phyloP scores from a whole-genome alignment of 495 filamentous ascomycete genomes.

The Penicillium parvum region DNA sequence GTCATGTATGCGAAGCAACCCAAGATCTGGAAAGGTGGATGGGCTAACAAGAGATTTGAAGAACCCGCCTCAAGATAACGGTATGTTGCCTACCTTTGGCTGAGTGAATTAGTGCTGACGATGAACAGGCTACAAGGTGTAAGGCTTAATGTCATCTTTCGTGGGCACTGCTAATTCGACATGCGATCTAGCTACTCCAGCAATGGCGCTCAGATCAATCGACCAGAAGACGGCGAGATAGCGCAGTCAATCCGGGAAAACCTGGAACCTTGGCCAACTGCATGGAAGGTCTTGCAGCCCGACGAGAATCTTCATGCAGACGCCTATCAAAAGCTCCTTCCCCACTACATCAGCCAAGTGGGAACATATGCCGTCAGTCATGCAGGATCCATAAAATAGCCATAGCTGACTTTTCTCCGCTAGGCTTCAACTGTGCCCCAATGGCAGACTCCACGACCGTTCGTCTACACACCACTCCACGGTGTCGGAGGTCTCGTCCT shows the following conservation, averaged over 20 bases:
- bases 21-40: background rate
- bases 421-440: slow-evolving; percentile 36
- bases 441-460: slow-evolving; percentile 31
- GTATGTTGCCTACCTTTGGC: slow-evolving; percentile 18
- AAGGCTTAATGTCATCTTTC: slow-evolving; percentile 17
- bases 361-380: slow-evolving; percentile 34
- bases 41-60: slow-evolving; percentile 18
- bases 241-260: slow-evolving; percentile 56
- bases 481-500: slow-evolving; percentile 57
- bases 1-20: slow-evolving; percentile 47
- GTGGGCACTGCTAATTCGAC: background rate
- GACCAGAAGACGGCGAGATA: slow-evolving; percentile 60
- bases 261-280: slow-evolving; percentile 46
- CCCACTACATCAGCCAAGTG: slow-evolving; percentile 42
- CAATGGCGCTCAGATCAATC: slow-evolving; percentile 68
- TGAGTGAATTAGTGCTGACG: slow-evolving; percentile 9
- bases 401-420: slow-evolving; percentile 8
- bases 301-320: slow-evolving; percentile 37
- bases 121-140: slow-evolving; percentile 61
- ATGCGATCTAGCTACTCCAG: slow-evolving; percentile 48
- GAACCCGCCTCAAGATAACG: slow-evolving; percentile 68
- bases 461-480: slow-evolving; percentile 70
- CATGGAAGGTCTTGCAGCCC: slow-evolving; percentile 48
- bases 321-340: slow-evolving; percentile 36
- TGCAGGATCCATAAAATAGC: background rate